Evolutionary conservation across 2,329 filamentous ascomycete genomes (phyloP), one percentile per base, ranked within the genome.

Genomic region (Calcarisporium arbuscula): DNA sequence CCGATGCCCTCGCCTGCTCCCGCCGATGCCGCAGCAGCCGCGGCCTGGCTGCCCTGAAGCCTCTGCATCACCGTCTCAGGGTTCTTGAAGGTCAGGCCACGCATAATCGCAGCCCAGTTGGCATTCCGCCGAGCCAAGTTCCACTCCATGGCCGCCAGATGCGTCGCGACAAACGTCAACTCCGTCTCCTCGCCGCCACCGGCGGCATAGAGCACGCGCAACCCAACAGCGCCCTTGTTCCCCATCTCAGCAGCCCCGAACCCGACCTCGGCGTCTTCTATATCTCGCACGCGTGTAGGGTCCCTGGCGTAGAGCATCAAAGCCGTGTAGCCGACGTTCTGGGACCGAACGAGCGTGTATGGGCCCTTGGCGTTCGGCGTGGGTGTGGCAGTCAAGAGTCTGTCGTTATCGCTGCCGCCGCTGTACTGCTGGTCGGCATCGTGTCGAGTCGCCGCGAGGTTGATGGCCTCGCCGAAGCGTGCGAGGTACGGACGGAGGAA

Each of bases 141-240:
- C 62, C 77, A 76, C 60, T 98, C 92, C 77, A 87, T 86, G 6
- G 90, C 84, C 1, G 89, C 86, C 36, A 96, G 67, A 59, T 98
- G 92, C 10, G 88, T 85, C 25, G 85, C 80, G 26, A 94, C 80
- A 55, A 96, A 92, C 0, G 87, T 95, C 36, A 95, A 58, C 49
- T 85, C 76, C 18, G 82, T 73, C 5, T 64, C 64, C 35, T 46
- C 49, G 15, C 48, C 49, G 8, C 43, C 46, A 19, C 44, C 49
- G 29, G 45, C 51, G 37, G 56, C 43, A 49, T 85, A 82, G 11
- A 77, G 70, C 28, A 92, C 60, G 21, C 88, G 72, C 41, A 90
- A 69, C 1, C 83, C 92, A 1, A 94, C 83, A 4, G 88, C 90
- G 19, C 90, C 92, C 61, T 98, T 98, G 60, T 95, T 95, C 12